phyloP scores from a whole-genome alignment of 179 eudicot genomes.

The Actinidia arguta region DNA sequence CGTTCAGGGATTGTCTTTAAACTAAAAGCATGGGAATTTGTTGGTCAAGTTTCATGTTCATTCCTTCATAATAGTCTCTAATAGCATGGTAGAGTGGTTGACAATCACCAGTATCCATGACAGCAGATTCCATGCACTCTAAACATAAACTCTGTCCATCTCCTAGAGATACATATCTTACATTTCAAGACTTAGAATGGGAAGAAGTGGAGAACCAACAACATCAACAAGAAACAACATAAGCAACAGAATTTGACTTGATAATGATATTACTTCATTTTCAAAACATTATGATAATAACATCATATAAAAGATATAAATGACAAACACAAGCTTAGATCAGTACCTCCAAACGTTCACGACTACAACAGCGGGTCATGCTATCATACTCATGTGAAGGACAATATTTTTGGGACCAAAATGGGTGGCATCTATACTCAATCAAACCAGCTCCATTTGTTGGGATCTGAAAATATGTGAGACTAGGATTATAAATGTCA shows the following conservation, averaged over 20 bases:
- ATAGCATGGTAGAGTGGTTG: slow-evolving; percentile 95
- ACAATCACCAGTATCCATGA: slow-evolving; percentile 98
- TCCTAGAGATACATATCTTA: slow-evolving; percentile 76
- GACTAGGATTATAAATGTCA: neutral
- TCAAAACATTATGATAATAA: neutral
- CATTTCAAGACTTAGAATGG: slow-evolving; percentile 67
- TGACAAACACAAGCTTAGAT: neutral
- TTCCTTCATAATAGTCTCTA: slow-evolving; percentile 94
- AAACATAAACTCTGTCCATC: slow-evolving; percentile 94
- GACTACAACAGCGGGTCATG: slow-evolving; percentile 95
- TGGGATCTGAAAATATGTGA: slow-evolving; percentile 70
- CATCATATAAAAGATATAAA: neutral
- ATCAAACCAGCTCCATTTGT: slow-evolving; percentile 88
- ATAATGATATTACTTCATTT: neutral
- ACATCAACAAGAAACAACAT: neutral
- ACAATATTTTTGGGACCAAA: slow-evolving; percentile 97
- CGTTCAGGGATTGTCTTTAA: slow-evolving; percentile 96
- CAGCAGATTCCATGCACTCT: slow-evolving; percentile 98
- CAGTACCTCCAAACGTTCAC: slow-evolving; percentile 97
- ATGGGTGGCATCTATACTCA: slow-evolving; percentile 98
- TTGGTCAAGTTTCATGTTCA: slow-evolving; percentile 94
- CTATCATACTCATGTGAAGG: slow-evolving; percentile 93
- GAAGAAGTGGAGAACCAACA: slow-evolving; percentile 4
- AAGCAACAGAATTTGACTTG: neutral
- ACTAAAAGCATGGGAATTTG: slow-evolving; percentile 98